Evolutionary conservation across 345 rosid genomes (phyloP).

Genomic region (Brassica incana): DNA sequence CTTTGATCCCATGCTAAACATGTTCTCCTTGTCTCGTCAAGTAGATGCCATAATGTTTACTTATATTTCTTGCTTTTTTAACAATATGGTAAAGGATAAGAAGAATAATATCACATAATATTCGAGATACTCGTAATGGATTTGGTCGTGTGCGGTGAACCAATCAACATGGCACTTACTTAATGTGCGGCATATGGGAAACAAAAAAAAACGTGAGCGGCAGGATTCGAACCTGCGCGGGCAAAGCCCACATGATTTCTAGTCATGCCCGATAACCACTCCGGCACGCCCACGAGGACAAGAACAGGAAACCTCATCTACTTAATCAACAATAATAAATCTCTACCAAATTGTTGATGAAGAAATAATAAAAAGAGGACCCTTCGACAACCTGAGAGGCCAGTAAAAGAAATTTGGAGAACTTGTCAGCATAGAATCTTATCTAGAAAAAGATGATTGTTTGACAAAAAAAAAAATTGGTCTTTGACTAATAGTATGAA

Average conservation of each 20-base stretch:
- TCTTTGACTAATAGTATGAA: constrained; percentile 24
- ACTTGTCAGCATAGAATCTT: not conserved
- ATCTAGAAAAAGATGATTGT: constrained; percentile 5
- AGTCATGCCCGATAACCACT: constrained; percentile 81
- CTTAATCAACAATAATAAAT: not conserved
- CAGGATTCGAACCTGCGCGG: constrained; percentile 87
- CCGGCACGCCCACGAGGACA: constrained; percentile 37
- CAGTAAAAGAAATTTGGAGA: not conserved
- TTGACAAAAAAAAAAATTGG: constrained; percentile 10
- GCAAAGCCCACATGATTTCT: constrained; percentile 24
- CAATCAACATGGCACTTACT: not conserved
- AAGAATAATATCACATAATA: not conserved
- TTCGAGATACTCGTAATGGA: not conserved
- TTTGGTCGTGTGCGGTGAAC: constrained; percentile 7
- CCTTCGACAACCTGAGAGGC: constrained; percentile 5
- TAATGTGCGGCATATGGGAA: not conserved
- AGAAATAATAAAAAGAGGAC: not conserved
- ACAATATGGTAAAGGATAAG: not conserved
- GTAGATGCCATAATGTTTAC: constrained; percentile 10
- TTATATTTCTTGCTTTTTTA: not conserved
- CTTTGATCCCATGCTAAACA: constrained; percentile 16
- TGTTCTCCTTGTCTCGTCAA: constrained; percentile 31
- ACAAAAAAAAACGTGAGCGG: constrained; percentile 27
- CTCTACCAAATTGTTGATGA: not conserved
- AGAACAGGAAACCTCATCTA: not conserved